These are phyloP conservation scores for Scytalidium lignicola DNA, from an alignment of 2,329 filamentous ascomycete species.

Conservation along the genomic window DNA sequence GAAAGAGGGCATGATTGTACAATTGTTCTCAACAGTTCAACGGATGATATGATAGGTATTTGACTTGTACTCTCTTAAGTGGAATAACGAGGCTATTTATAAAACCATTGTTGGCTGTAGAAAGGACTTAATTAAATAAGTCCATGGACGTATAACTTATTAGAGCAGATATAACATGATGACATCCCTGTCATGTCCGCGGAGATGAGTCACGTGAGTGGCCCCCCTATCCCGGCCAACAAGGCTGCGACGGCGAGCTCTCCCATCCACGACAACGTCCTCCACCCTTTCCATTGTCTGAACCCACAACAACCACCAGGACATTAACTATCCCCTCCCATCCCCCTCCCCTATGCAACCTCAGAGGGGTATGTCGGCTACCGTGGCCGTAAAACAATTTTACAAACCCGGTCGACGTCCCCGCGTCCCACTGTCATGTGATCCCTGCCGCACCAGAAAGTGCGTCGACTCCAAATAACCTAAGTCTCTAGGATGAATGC, in stretches of 20 bases:
- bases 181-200: not conserved
- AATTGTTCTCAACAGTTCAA: not conserved
- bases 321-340: not conserved
- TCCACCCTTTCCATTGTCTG: not conserved
- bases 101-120: not conserved
- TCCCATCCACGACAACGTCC: not conserved
- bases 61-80: too few species aligned
- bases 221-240: not conserved
- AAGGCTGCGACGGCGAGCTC: not conserved
- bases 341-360: not conserved
- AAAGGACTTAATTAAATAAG: not conserved
- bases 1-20: not conserved
- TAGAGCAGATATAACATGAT: too few species aligned
- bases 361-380: not conserved
- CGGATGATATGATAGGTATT: not conserved
- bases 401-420: conserved; percentile 6
- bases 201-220: not conserved
- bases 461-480: not conserved
- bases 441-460: conserved; percentile 17
- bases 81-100: not conserved
- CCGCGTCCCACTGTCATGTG: conserved; percentile 15
- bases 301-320: not conserved
- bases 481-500: conserved; percentile 2
- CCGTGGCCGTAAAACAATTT: conserved; percentile 1
- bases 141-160: not conserved